phyloP scores from a whole-genome alignment of 1,139 yeast genomes.

The Yamadazyma atlantica region DNA sequence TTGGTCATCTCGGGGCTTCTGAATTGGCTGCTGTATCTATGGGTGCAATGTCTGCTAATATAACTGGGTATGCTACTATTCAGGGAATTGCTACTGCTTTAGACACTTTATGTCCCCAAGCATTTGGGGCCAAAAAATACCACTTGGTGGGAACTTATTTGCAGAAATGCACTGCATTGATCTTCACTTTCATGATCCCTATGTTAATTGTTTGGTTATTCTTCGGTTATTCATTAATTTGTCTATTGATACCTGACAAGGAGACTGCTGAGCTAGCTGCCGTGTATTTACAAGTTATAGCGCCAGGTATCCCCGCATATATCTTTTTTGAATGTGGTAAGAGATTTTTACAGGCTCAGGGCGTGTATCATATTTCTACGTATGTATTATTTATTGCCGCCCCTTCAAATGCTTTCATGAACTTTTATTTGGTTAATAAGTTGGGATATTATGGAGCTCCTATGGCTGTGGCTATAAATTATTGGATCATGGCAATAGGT shows the following conservation, averaged over 20 bases:
- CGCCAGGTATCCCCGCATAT: constrained; percentile 59
- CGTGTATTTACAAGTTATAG: constrained; percentile 47
- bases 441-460: constrained; percentile 57
- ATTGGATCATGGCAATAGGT: constrained; percentile 56
- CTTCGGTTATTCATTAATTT: constrained; percentile 40
- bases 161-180: constrained; percentile 56
- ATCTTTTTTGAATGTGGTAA: constrained; percentile 55
- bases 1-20: constrained; percentile 58
- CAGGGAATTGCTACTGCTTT: constrained; percentile 60
- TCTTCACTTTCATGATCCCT: constrained; percentile 48
- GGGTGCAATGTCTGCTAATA: constrained; percentile 64
- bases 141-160: constrained; percentile 52
- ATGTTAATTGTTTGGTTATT: constrained; percentile 51
- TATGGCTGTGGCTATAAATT: constrained; percentile 55
- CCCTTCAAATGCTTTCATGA: constrained; percentile 54
- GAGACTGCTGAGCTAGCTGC: constrained; percentile 54
- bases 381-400: constrained; percentile 52
- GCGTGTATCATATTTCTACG: constrained; percentile 53
- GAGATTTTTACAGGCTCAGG: constrained; percentile 54
- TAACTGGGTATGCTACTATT: constrained; percentile 58
- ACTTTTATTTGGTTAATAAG: constrained; percentile 35
- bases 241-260: constrained; percentile 41
- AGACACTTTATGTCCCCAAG: constrained; percentile 60
- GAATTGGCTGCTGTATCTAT: constrained; percentile 61
- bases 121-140: constrained; percentile 56